Conservation (phyloP, 176 grass and related monocot species). For the Cocos nucifera region DNA sequence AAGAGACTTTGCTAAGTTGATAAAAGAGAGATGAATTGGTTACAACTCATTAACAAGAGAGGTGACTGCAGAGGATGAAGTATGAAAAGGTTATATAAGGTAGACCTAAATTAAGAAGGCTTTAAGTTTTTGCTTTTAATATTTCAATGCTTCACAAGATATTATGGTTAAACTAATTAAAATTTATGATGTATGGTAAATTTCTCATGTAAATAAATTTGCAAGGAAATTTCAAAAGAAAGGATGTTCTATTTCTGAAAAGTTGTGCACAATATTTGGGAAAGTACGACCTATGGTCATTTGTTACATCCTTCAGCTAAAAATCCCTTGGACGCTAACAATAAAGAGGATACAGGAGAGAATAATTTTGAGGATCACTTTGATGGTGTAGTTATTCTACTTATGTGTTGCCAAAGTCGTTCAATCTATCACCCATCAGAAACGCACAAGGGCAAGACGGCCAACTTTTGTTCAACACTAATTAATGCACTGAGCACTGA, state of each 20-base stretch:
- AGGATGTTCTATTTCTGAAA: constrained; percentile 10
- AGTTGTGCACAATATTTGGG: constrained; percentile 9
- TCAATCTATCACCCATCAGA: not conserved
- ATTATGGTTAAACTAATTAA: not conserved
- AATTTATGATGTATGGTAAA: not conserved
- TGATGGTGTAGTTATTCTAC: not conserved
- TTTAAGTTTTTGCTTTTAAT: no score
- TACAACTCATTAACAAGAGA: not conserved
- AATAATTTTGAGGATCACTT: not conserved
- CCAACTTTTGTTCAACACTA: not conserved
- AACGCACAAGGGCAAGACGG: not conserved
- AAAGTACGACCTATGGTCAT: not conserved
- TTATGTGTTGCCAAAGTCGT: not conserved
- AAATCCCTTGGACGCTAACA: not conserved
- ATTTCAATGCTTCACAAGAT: not conserved
- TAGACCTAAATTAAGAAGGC: not conserved
- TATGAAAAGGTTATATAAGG: constrained; percentile 8
- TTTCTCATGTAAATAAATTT: constrained; percentile 6
- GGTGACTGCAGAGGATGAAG: not conserved
- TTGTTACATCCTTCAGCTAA: not conserved
- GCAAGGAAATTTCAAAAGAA: constrained; percentile 12
- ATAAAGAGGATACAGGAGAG: not conserved
- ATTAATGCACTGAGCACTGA: no score
- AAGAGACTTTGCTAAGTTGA: constrained; percentile 5
- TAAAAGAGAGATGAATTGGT: constrained; percentile 1